Base-by-base conservation (phyloP, 139 green algal species). In the Chlorella ohadii region DNA sequence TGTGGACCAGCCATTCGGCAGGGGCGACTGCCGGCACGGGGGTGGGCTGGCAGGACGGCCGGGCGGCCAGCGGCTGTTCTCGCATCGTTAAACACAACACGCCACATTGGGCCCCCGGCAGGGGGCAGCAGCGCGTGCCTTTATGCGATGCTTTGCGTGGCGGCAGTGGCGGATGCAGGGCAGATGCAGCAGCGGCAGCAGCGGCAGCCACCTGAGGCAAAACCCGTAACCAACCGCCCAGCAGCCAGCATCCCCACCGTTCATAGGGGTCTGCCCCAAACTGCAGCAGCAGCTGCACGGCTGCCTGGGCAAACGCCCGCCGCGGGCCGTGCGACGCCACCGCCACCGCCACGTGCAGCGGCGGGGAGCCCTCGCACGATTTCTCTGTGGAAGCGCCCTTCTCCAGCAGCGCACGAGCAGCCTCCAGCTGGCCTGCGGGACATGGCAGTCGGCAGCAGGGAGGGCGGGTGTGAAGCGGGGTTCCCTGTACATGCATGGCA, bases 291-390 rank as follows among this genome's bases (percentile, higher is more conserved):
- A 92, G 63, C 36, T 80, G 19, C 11, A 93, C 83, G 0, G 84
- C 81, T 3, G 78, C 67, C 44, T 87, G 33, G 13, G 89, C 87
- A 57, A 87, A 84, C 16, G 74, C 81, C 13, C 67, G 28, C 17
- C 79, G 59, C 23, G 28, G 7, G 11, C 85, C 72, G 16, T 92
- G 67, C 7, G 86, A 71, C 4, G 74, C 91, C 22, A 91, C 61
- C 61, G 84, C 90, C 0, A 90, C 89, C 9, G 94, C 94, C 27
- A 97, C 82, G 74, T 93, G 87, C 67, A 97, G 86, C 3, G 89
- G 84, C 0, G 91, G 92, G 17, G 89, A 93, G 12, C 94, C 94
- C 78, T 97, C 95, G 72, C 90, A 94, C 27, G 66, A 51, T 39
- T 86, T 36, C 33, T 70, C 70, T 28, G 67, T 11, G 31, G 82